Base-by-base conservation (phyloP, 345 rosid genomes). In the Microthlaspi erraticum region DNA sequence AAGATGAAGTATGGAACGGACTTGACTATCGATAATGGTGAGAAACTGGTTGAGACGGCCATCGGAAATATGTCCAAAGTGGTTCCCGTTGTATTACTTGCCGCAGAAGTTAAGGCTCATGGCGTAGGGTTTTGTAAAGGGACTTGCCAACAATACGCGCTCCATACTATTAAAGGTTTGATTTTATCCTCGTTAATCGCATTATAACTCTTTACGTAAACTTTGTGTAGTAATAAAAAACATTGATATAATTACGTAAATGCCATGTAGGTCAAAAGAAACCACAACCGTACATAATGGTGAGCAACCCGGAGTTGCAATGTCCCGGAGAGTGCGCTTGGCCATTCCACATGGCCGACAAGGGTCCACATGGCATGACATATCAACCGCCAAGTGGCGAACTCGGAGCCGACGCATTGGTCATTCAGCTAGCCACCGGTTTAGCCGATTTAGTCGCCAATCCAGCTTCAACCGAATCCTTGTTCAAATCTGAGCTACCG, bases 241-340 rank as follows among this genome's bases (percentile, higher is more conserved):
- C 7, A 50, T 26, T 17, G 31, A 70, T 37, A 20, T 34, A 9
- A 50, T 65, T 26, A 50, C 61, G 52, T 75, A 42, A 37, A 32
- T 70, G 18, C 16, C 52, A 58, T 12, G 0, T 44, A 74, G 77
- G 68, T 66, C 6, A 33, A 29, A 17, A 64, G 20, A 56, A 46
- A 39, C 45, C 45, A 29, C 11, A 69, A 63, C 85, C 87, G 6
- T 88, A 76, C 74, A 64, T 91, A 19, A 10, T 84, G 31, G 87
- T 86, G 2, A 90, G 90, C n/a, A 67, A 91, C 57, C 89, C 94
- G 29, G 84, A 77, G 74, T 55, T 16, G 3, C 86, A 83, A 72
- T 91, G 94, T 75, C 94, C 94, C 0, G 92, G 83, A 19, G 65
- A 70, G 8, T 91, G 97, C 37, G 89, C 82, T 0, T 88, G 92